phyloP scores from a whole-genome alignment of 139 green algal genomes.

The Asterochloris erici region DNA sequence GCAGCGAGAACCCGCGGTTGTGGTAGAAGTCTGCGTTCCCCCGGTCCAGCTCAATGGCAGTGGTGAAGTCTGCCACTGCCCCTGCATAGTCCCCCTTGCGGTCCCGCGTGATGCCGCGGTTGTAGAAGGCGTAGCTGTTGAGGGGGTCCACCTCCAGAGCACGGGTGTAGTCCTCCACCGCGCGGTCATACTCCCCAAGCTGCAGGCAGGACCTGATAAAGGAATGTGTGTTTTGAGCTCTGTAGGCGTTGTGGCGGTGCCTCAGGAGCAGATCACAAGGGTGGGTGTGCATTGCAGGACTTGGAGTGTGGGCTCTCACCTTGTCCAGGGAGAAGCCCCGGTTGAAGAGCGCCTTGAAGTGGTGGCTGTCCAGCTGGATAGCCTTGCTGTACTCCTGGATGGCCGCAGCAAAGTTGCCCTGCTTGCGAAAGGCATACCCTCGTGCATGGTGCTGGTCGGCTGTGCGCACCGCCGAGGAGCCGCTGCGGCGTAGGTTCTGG shows the following conservation, averaged over 20 bases:
- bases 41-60: slow-evolving; percentile 68
- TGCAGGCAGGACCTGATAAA: no score
- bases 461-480: neutral
- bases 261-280: no score
- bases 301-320: slow-evolving; percentile 23
- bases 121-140: slow-evolving; percentile 79
- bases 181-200: slow-evolving; percentile 50
- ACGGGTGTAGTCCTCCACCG: slow-evolving; percentile 66
- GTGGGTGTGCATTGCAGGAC: neutral
- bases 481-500: no score
- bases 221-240: no score
- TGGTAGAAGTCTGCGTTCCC: slow-evolving; percentile 84
- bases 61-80: slow-evolving; percentile 67
- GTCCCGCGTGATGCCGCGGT: slow-evolving; percentile 77
- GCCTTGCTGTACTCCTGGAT: slow-evolving; percentile 69
- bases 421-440: slow-evolving; percentile 63
- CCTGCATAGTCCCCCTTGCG: slow-evolving; percentile 50
- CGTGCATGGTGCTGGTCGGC: slow-evolving; percentile 56
- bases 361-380: slow-evolving; percentile 49
- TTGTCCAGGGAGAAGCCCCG: slow-evolving; percentile 81
- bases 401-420: slow-evolving; percentile 57
- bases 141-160: slow-evolving; percentile 55
- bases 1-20: slow-evolving; percentile 82
- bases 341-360: slow-evolving; percentile 90
- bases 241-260: no score